Conservation (phyloP, 208 protist genomes). For the Eutreptiella sp. region DNA sequence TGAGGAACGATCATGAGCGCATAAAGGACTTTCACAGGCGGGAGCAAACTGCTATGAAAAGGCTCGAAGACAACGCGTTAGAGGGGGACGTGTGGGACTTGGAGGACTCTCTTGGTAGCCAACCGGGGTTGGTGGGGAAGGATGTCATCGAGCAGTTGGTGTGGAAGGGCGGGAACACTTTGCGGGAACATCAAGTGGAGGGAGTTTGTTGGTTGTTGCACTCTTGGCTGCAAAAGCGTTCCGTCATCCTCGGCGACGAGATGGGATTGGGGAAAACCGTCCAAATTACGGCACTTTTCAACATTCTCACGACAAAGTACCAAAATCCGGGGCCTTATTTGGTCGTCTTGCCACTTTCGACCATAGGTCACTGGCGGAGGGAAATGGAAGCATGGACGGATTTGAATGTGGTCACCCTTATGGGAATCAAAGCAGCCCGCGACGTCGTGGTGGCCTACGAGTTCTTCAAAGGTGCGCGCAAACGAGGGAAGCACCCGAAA, state of each 20-base stretch:
- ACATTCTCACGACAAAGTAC: conserved; percentile 66
- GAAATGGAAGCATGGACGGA: conserved; percentile 5
- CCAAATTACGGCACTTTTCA: conserved; percentile 80
- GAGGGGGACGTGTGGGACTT: neutral
- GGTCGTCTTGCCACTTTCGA: no score
- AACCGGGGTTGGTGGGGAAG: no score
- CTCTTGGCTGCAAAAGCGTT: conserved; percentile 69
- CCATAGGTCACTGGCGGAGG: no score
- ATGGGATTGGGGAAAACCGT: conserved; percentile 98
- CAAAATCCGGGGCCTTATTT: no score
- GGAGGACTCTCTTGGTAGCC: neutral
- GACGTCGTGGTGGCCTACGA: conserved; percentile 5
- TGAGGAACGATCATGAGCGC: conserved; percentile 30
- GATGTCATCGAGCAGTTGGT: no score
- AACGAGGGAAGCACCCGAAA: no score
- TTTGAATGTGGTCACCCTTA: conserved; percentile 15
- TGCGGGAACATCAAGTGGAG: conserved; percentile 89
- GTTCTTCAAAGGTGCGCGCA: no score
- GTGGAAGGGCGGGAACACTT: conserved; percentile 45
- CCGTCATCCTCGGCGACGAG: conserved; percentile 87
- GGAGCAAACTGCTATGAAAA: conserved; percentile 37
- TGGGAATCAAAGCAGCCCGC: conserved; percentile 1
- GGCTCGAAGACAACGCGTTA: conserved; percentile 10
- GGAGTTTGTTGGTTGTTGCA: conserved; percentile 88
- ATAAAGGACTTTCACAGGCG: conserved; percentile 42